phyloP scores from a whole-genome alignment of 1,284 basidiomycete genomes.

The Megacollybia platyphylla region DNA sequence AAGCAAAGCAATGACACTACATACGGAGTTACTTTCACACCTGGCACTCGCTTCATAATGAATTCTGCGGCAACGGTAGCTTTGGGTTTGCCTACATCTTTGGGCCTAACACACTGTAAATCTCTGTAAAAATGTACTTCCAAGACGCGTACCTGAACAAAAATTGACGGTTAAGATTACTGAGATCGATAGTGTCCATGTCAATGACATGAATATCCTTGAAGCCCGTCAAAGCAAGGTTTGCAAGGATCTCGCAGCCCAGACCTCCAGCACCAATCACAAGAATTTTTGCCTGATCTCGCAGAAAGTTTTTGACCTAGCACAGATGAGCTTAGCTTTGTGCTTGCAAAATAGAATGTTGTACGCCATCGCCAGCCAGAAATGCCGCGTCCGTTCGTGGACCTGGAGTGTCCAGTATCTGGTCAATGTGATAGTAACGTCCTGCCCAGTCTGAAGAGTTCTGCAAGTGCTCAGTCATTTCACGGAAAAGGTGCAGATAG shows the following conservation, averaged over 20 bases:
- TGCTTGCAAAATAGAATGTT: slow-evolving; percentile 7
- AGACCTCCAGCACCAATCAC: slow-evolving; percentile 95
- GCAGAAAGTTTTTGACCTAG: slow-evolving; percentile 81
- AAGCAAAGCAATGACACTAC: slow-evolving; percentile 14
- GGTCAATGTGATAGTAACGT: slow-evolving; percentile 70
- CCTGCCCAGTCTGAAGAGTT: slow-evolving; percentile 47
- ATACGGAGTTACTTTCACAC: slow-evolving; percentile 88
- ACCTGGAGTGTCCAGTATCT: slow-evolving; percentile 70
- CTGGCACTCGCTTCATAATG: slow-evolving; percentile 90
- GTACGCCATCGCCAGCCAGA: slow-evolving; percentile 59
- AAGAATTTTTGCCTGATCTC: slow-evolving; percentile 80
- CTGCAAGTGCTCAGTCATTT: not conserved
- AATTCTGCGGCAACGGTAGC: slow-evolving; percentile 91
- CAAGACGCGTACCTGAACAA: slow-evolving; percentile 66
- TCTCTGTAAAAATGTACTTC: not conserved
- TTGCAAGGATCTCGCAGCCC: slow-evolving; percentile 91
- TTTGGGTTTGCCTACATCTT: slow-evolving; percentile 92
- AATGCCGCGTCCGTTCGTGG: slow-evolving; percentile 72
- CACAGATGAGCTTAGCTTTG: not conserved
- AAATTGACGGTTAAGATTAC: slow-evolving; percentile 97
- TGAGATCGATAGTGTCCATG: slow-evolving; percentile 99
- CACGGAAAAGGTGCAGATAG: slow-evolving; percentile 1
- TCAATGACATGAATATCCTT: slow-evolving; percentile 98
- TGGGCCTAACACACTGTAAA: slow-evolving; percentile 35
- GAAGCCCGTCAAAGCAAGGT: slow-evolving; percentile 90